A percentile compares a stretch with the other conserved stretches of the same genome.
Evolutionary conservation across 2,329 filamentous ascomycete species (phyloP).

Genomic region (Pseudogymnoascus destructans): DNA sequence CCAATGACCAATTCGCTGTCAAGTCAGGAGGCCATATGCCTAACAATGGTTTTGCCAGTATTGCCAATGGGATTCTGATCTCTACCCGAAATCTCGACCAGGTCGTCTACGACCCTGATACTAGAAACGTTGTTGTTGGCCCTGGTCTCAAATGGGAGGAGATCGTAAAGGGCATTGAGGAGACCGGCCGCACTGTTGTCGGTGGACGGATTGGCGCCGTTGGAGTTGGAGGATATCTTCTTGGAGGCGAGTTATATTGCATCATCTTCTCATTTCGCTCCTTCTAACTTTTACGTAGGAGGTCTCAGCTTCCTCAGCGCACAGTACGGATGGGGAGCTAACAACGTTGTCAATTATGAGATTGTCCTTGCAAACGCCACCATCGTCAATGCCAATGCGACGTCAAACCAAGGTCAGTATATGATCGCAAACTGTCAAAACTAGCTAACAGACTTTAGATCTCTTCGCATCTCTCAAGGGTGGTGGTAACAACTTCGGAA

Average conservation of each 20-base stretch:
- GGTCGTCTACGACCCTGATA: slow-evolving; percentile 26
- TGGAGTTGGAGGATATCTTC: slow-evolving; percentile 34
- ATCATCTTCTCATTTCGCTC: not conserved
- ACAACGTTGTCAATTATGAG: slow-evolving; percentile 34
- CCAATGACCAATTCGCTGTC: slow-evolving; percentile 30
- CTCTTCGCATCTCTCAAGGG: slow-evolving; percentile 21
- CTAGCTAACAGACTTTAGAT: slow-evolving; percentile 9
- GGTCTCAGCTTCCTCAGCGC: slow-evolving; percentile 16
- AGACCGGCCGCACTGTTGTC: slow-evolving; percentile 24
- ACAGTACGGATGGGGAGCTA: slow-evolving; percentile 35
- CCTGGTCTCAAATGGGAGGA: slow-evolving; percentile 28
- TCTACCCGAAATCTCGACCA: slow-evolving; percentile 31
- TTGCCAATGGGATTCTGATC: slow-evolving; percentile 32
- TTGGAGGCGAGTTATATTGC: slow-evolving; percentile 17
- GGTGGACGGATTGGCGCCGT: slow-evolving; percentile 36
- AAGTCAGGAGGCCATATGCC: slow-evolving; percentile 36
- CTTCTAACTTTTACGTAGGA: slow-evolving; percentile 6
- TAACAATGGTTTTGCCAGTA: slow-evolving; percentile 34
- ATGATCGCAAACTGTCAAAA: not conserved
- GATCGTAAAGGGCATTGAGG: slow-evolving; percentile 24
- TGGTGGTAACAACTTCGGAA: slow-evolving; percentile 22
- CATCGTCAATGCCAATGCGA: slow-evolving; percentile 18
- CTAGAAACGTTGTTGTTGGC: slow-evolving; percentile 29
- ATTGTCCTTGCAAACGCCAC: slow-evolving; percentile 22
- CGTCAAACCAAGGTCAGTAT: slow-evolving; percentile 5